Evolutionary conservation across 768 basidiomycete genomes (phyloP).

Genomic region (Boletus subcaerulescens): DNA sequence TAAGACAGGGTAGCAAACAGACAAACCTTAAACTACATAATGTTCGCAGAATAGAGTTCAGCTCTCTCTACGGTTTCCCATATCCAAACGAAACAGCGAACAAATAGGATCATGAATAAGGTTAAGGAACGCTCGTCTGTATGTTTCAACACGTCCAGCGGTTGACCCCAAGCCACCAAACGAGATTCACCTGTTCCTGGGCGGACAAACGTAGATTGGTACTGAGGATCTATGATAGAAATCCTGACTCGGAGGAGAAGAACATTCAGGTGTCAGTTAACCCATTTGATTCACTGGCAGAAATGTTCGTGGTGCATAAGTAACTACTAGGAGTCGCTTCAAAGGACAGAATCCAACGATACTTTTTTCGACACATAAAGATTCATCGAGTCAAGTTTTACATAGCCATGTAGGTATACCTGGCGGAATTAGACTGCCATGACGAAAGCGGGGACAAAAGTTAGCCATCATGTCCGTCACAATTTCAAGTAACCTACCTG

Average conservation of each 20-base stretch:
- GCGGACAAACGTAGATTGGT: constrained; percentile 54
- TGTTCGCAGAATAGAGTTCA: constrained; percentile 71
- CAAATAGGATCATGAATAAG: neutral
- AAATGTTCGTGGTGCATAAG: constrained; percentile 31
- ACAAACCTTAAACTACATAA: constrained; percentile 79
- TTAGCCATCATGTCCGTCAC: neutral
- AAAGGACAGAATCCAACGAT: constrained; percentile 35
- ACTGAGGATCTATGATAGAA: constrained; percentile 79
- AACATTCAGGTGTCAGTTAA: no score
- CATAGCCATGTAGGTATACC: constrained; percentile 30
- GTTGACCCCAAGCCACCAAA: constrained; percentile 75
- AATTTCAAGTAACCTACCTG: constrained; percentile 19
- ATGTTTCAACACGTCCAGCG: no score
- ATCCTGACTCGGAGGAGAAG: constrained; percentile 47
- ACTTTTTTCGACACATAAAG: neutral
- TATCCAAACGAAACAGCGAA: constrained; percentile 46
- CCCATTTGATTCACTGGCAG: constrained; percentile 46
- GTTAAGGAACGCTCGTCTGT: constrained; percentile 40
- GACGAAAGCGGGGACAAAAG: neutral
- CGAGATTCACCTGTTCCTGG: constrained; percentile 53
- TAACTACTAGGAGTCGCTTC: neutral
- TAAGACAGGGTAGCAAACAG: no score
- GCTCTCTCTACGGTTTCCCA: constrained; percentile 83
- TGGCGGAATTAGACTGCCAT: constrained; percentile 10
- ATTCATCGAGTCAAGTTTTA: constrained; percentile 2